A percentile compares a stretch with the other conserved stretches of the same genome.
phyloP scores from a whole-genome alignment of 345 rosid species.

The Brassica rapa region DNA sequence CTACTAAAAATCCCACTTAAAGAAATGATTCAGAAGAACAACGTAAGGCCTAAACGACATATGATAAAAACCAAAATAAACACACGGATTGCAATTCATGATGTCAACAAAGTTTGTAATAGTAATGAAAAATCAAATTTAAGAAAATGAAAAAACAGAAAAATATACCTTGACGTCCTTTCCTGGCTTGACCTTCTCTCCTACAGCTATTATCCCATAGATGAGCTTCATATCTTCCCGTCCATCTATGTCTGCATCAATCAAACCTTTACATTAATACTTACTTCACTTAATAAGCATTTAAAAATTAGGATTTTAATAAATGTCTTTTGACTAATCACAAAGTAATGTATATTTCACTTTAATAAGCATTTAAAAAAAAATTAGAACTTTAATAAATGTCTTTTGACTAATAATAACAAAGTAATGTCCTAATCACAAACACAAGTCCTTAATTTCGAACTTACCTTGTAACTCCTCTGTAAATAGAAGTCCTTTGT shows the following conservation, averaged over 20 bases:
- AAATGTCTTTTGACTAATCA: slow-evolving; percentile 1
- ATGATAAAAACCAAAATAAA: background rate
- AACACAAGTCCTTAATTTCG: background rate
- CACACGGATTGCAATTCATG: slow-evolving; percentile 14
- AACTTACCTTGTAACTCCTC: slow-evolving; percentile 87
- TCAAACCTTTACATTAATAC: background rate
- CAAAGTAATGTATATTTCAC: slow-evolving; percentile 5
- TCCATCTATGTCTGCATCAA: slow-evolving; percentile 84
- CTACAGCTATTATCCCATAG: slow-evolving; percentile 99
- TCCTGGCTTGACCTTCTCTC: slow-evolving; percentile 97
- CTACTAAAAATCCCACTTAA: slow-evolving; percentile 1
- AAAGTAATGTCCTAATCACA: slow-evolving; percentile 2
- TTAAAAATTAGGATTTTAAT: background rate
- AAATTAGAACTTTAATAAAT: background rate
- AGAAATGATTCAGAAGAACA: background rate
- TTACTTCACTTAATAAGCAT: background rate
- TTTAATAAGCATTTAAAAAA: background rate
- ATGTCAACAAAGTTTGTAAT: slow-evolving; percentile 1
- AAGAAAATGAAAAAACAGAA: no score
- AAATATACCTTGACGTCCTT: slow-evolving; percentile 93
- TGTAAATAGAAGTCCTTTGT: slow-evolving; percentile 89
- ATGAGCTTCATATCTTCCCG: slow-evolving; percentile 97
- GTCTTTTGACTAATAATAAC: slow-evolving; percentile 5
- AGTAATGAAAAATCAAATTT: slow-evolving; percentile 2
- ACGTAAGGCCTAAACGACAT: background rate